A percentile compares a stretch with the other conserved stretches of the same genome.
These are phyloP conservation scores for Puccinia novopanici DNA, from an alignment of 1,284 basidiomycete species.

Conservation along the genomic window DNA sequence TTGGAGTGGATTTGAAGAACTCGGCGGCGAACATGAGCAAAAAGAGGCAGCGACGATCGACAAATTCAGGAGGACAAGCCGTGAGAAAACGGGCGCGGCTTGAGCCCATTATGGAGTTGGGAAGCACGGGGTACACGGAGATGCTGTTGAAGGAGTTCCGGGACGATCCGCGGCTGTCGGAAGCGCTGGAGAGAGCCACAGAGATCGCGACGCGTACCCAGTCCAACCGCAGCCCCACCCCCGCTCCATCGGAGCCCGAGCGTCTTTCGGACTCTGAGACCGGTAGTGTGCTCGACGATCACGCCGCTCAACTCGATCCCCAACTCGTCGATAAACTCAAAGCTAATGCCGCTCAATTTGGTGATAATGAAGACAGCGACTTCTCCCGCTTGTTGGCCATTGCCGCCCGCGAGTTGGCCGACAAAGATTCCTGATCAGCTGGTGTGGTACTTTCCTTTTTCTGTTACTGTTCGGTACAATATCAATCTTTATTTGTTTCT, in stretches of 20 bases:
- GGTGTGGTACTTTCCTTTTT: too few species aligned
- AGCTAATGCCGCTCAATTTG: constrained; percentile 28
- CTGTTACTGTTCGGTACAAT: too few species aligned
- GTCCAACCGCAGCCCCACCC: too few species aligned
- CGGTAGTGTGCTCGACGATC: neutral
- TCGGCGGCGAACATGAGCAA: neutral
- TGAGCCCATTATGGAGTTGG: neutral
- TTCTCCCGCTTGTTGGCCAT: neutral
- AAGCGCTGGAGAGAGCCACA: neutral
- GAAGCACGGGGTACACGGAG: neutral
- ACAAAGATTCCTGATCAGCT: too few species aligned
- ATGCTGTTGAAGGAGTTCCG: constrained; percentile 4
- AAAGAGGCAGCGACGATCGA: constrained; percentile 5
- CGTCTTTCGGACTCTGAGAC: neutral
- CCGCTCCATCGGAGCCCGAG: neutral
- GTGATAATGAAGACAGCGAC: neutral
- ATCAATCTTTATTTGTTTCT: too few species aligned
- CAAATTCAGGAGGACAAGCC: neutral
- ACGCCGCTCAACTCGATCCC: neutral
- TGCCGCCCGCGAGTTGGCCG: neutral
- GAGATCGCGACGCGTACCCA: neutral
- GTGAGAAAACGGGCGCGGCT: neutral
- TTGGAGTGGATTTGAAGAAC: neutral
- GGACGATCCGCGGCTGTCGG: constrained; percentile 17
- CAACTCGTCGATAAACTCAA: constrained; percentile 4